These are phyloP conservation scores for Ustilago bromivora DNA, from an alignment of 1,284 basidiomycete genomes.

Conservation along the genomic window DNA sequence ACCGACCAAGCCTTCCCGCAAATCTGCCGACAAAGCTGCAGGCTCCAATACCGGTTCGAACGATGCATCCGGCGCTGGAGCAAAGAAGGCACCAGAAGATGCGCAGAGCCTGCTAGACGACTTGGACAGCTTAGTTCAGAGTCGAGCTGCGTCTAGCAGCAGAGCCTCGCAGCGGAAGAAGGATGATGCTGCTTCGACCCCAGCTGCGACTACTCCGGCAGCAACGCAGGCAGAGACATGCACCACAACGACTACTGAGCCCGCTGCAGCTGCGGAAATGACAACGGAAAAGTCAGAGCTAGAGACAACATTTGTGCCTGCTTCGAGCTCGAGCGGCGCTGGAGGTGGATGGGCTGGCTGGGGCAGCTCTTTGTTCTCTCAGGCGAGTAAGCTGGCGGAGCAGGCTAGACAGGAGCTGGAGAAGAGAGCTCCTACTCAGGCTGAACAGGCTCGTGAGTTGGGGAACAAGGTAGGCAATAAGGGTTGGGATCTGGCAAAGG, in stretches of 20 bases:
- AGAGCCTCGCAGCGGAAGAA: slow-evolving; percentile 39
- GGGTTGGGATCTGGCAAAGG: slow-evolving; percentile 61
- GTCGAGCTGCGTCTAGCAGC: slow-evolving; percentile 46
- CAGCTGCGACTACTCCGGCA: neutral
- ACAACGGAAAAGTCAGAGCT: slow-evolving; percentile 67
- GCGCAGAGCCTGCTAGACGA: slow-evolving; percentile 68
- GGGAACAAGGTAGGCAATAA: slow-evolving; percentile 44
- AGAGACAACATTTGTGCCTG: slow-evolving; percentile 54
- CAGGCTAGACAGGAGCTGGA: slow-evolving; percentile 67
- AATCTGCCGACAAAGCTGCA: slow-evolving; percentile 29
- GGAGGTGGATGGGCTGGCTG: slow-evolving; percentile 77
- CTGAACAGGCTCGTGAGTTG: slow-evolving; percentile 43
- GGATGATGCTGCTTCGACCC: slow-evolving; percentile 17
- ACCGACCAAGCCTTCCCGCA: slow-evolving; percentile 27
- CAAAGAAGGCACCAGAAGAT: slow-evolving; percentile 51
- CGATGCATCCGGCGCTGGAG: slow-evolving; percentile 6
- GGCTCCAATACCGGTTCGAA: slow-evolving; percentile 11
- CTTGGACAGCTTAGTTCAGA: slow-evolving; percentile 67
- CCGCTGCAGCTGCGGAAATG: slow-evolving; percentile 1
- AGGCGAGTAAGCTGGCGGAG: slow-evolving; percentile 65
- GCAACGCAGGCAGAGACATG: slow-evolving; percentile 5
- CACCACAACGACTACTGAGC: neutral
- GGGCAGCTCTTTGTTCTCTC: slow-evolving; percentile 73
- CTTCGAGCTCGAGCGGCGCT: slow-evolving; percentile 75
- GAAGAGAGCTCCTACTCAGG: slow-evolving; percentile 55